A percentile compares a stretch with the other conserved stretches of the same genome.
phyloP scores from a whole-genome alignment of 2,329 filamentous ascomycete genomes.

The Apiospora saccharicola region DNA sequence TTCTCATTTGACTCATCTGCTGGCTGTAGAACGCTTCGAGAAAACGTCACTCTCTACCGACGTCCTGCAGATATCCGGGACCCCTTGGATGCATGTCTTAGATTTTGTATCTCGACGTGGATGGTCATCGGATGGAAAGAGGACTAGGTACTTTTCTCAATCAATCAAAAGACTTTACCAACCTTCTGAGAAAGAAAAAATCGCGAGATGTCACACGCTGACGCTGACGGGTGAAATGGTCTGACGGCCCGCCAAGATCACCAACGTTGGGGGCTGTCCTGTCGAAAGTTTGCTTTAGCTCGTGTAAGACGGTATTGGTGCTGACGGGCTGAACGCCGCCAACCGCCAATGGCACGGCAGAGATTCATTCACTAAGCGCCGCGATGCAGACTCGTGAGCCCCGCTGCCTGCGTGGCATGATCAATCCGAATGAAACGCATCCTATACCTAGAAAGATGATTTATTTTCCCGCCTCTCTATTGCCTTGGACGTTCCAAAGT shows the following conservation, averaged over 20 bases:
- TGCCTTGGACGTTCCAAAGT: background rate
- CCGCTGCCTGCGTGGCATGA: background rate
- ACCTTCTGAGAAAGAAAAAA: background rate
- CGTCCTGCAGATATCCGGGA: background rate
- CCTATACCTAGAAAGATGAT: background rate
- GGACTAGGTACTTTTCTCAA: background rate
- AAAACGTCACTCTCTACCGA: background rate
- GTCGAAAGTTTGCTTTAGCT: background rate
- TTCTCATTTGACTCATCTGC: background rate
- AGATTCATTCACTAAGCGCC: conserved; percentile 6
- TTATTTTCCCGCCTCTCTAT: background rate
- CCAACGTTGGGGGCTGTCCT: background rate
- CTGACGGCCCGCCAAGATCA: background rate
- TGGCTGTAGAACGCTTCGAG: background rate
- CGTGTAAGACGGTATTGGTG: conserved; percentile 3
- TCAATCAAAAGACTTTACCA: background rate
- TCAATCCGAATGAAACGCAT: background rate
- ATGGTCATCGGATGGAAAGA: background rate
- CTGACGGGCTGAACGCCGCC: conserved; percentile 14
- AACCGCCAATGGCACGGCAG: conserved; percentile 4
- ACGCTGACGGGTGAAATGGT: background rate
- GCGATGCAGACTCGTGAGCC: background rate
- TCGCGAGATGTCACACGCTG: conserved; percentile 15
- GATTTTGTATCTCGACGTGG: conserved; percentile 13
- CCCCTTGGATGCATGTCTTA: conserved; percentile 10